Base-by-base conservation (phyloP, 768 basidiomycete species). In the Thelephora ganbajun region DNA sequence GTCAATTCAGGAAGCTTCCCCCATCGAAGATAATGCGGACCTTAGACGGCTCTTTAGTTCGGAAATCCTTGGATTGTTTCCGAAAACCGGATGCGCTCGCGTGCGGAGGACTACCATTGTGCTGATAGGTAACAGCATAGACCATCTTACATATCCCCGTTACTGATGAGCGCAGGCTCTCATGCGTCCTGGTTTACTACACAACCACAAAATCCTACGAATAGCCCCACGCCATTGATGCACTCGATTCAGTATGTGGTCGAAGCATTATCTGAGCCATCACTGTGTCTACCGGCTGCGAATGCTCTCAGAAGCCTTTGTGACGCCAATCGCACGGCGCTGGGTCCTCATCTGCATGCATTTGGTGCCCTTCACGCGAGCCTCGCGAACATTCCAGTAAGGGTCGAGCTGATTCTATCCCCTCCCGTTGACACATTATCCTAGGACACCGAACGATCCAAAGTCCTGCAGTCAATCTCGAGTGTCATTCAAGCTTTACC, bases 401-500 rank as follows among this genome's bases (percentile, higher is more conserved):
- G 80, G 65, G 35, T 33, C 36, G 19, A 30, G 26, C 26, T 9
- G 26, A 30, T 44, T 47, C 23, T 36, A 34, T 35, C 5, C 30
- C 7, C 9, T n/a, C 45, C 33, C 33, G 35, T 2, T 19, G n/a
- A 2, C 18, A 22, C 1, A 20, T 43, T 19, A 13, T 11, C 1
- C 9, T 16, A 86, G 81, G 85, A 88, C 54, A 77, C 80, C 18
- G 91, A 94, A 62, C 86, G 85, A 64, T 76, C 79, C 54, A 96
- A 93, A 63, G 87, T 96, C 1, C 67, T 96, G 41, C 86, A 96
- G 59, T 88, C 85, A 0, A 93, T 97, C 45, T 80, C 89, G 1
- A 94, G 91, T 52, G 89, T 97, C 2, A 85, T 96, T 30, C 88
- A 96, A 56, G 93, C 92, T 0, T 63, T 97, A 44, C 82, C 87